These are phyloP conservation scores for Trametes cubensis DNA, from an alignment of 768 basidiomycete species.

Conservation along the genomic window DNA sequence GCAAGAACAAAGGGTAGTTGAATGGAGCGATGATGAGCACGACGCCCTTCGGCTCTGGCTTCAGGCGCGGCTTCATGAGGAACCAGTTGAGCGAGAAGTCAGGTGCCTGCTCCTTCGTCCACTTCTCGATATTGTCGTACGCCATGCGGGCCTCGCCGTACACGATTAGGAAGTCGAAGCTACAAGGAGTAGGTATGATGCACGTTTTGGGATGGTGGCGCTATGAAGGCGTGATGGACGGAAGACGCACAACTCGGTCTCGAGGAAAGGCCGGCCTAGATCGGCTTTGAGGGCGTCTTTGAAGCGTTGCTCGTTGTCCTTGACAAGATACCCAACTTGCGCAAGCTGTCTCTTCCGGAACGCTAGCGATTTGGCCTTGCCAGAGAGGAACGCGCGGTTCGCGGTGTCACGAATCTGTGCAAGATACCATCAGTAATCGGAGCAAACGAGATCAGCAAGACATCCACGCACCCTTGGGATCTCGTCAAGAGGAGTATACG, in stretches of 20 bases:
- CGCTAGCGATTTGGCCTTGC: constrained; percentile 63
- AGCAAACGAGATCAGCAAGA: neutral
- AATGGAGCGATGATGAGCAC: constrained; percentile 72
- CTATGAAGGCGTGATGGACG: neutral
- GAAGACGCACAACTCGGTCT: constrained; percentile 51
- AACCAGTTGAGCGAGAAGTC: constrained; percentile 59
- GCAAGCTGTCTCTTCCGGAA: constrained; percentile 76
- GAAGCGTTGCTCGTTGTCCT: constrained; percentile 69
- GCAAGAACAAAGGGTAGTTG: constrained; percentile 72
- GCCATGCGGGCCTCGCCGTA: constrained; percentile 55
- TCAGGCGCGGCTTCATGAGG: constrained; percentile 61
- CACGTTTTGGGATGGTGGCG: too few species aligned
- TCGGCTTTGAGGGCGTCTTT: constrained; percentile 61
- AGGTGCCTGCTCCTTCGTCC: constrained; percentile 66
- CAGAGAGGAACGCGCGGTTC: constrained; percentile 57
- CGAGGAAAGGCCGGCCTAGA: constrained; percentile 62
- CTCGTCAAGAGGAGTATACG: constrained; percentile 24
- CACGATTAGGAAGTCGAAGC: constrained; percentile 60
- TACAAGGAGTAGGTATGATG: constrained; percentile 27
- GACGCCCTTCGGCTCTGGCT: constrained; percentile 77
- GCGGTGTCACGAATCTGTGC: constrained; percentile 59
- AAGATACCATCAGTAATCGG: too few species aligned
- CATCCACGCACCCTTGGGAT: constrained; percentile 28
- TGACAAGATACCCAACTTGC: constrained; percentile 68
- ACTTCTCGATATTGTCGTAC: constrained; percentile 68